phyloP scores from a whole-genome alignment of 2,329 filamentous ascomycete species.

The Curvularia verruculosa region DNA sequence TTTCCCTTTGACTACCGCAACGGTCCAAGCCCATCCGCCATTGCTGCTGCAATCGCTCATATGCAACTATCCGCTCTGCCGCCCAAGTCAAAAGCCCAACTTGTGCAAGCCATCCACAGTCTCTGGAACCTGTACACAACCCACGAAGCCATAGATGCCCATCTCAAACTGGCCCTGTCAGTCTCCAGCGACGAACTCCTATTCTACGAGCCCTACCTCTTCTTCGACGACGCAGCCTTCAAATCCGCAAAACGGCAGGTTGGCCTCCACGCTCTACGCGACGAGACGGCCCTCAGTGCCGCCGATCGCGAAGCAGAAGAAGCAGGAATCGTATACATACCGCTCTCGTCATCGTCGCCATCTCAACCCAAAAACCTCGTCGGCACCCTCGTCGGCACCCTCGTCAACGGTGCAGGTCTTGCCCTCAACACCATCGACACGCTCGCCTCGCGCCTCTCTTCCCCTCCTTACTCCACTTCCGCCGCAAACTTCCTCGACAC shows the following conservation, averaged over 20 bases:
- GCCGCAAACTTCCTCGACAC: conserved; percentile 86
- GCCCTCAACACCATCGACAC: conserved; percentile 92
- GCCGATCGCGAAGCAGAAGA: conserved; percentile 68
- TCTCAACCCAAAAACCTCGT: conserved; percentile 63
- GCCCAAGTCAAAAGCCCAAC: conserved; percentile 51
- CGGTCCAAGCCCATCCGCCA: conserved; percentile 48
- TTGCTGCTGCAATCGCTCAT: conserved; percentile 56
- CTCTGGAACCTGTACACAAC: conserved; percentile 66
- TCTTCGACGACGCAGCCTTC: conserved; percentile 74
- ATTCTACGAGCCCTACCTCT: conserved; percentile 62
- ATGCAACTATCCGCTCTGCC: conserved; percentile 59
- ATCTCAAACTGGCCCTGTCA: conserved; percentile 56
- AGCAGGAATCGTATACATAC: conserved; percentile 80
- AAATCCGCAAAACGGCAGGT: conserved; percentile 66
- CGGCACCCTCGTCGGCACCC: conserved; percentile 80
- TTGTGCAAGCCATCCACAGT: conserved; percentile 58
- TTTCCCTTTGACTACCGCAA: conserved; percentile 68
- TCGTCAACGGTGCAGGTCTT: conserved; percentile 87
- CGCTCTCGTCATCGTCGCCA: conserved; percentile 46
- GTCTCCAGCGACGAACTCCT: conserved; percentile 51
- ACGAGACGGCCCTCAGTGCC: conserved; percentile 58
- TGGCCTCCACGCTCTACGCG: conserved; percentile 64
- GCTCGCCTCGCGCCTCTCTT: conserved; percentile 64
- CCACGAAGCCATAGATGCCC: conserved; percentile 69
- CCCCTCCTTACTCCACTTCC: conserved; percentile 48